These are phyloP conservation scores for Metschnikowia hibisci DNA, from an alignment of 805 yeast genomes.

Conservation along the genomic window DNA sequence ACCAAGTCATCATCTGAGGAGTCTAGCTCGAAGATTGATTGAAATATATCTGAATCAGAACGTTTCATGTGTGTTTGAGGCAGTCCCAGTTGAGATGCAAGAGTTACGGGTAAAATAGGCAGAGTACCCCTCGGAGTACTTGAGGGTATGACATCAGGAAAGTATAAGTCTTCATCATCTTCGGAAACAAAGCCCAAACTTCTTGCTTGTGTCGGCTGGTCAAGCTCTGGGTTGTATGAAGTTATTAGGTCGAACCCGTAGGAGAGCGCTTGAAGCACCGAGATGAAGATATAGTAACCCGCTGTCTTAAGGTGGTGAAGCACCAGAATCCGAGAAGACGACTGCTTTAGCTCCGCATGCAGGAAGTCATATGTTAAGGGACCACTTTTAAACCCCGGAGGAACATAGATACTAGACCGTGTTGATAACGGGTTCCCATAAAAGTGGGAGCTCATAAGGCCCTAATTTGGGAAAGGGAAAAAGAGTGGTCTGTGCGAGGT, in stretches of 20 bases:
- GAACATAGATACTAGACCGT: no score
- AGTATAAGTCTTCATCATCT: not conserved
- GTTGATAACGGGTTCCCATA: no score
- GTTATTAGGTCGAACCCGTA: not conserved
- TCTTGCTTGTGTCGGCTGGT: no score
- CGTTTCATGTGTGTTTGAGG: not conserved
- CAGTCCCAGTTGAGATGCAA: not conserved
- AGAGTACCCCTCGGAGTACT: not conserved
- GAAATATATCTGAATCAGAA: constrained; percentile 6
- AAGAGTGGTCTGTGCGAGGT: no score
- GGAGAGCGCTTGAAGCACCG: not conserved
- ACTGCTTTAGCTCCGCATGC: not conserved
- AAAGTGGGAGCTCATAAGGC: no score
- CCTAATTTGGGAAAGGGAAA: no score
- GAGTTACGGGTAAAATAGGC: not conserved
- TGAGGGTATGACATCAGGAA: not conserved
- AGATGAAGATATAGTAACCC: not conserved
- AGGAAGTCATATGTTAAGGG: no score
- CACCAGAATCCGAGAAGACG: not conserved
- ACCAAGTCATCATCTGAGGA: constrained; percentile 14
- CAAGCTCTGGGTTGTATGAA: no score
- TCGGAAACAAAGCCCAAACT: not conserved
- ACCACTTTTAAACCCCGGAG: no score
- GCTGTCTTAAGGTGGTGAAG: not conserved
- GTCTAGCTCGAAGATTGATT: constrained; percentile 14